A percentile compares a stretch with the other conserved stretches of the same genome.
Conservation (phyloP, 495 filamentous ascomycete species). For the Pseudevernia furfuracea region DNA sequence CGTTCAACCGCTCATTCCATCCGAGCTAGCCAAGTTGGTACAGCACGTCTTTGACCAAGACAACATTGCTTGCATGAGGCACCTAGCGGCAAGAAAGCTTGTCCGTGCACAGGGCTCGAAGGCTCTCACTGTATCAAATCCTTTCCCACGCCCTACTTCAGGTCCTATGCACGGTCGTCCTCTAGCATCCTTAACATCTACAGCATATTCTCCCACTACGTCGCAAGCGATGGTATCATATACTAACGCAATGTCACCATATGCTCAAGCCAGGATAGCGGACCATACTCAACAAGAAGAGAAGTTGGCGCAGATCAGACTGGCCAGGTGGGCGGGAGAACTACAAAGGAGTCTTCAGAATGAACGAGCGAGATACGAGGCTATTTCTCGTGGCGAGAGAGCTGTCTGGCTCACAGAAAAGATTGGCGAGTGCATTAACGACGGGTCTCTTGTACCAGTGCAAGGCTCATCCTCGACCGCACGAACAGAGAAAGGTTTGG, state of each 20-base stretch:
- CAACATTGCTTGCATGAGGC: slow-evolving; percentile 77
- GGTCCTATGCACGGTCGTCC: slow-evolving; percentile 1
- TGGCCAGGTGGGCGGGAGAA: slow-evolving; percentile 86
- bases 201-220: slow-evolving; percentile 19
- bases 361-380: slow-evolving; percentile 70
- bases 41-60: slow-evolving; percentile 68
- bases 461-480: slow-evolving; percentile 34
- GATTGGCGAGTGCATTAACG: slow-evolving; percentile 64
- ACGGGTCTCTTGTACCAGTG: slow-evolving; percentile 57
- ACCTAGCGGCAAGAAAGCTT: slow-evolving; percentile 80
- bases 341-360: slow-evolving; percentile 75
- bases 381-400: slow-evolving; percentile 61
- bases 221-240: slow-evolving; percentile 28
- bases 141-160: slow-evolving; percentile 22
- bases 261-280: slow-evolving; percentile 62
- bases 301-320: slow-evolving; percentile 64
- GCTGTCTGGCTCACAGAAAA: slow-evolving; percentile 72
- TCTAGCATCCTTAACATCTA: slow-evolving; percentile 16
- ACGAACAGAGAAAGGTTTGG: background rate
- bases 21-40: slow-evolving; percentile 68
- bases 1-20: slow-evolving; percentile 69
- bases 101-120: slow-evolving; percentile 51
- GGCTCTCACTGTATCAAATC: slow-evolving; percentile 21
- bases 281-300: slow-evolving; percentile 68
- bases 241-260: slow-evolving; percentile 41